Conservation (phyloP, 1,284 basidiomycete genomes). For the Naganishia liquefaciens region DNA sequence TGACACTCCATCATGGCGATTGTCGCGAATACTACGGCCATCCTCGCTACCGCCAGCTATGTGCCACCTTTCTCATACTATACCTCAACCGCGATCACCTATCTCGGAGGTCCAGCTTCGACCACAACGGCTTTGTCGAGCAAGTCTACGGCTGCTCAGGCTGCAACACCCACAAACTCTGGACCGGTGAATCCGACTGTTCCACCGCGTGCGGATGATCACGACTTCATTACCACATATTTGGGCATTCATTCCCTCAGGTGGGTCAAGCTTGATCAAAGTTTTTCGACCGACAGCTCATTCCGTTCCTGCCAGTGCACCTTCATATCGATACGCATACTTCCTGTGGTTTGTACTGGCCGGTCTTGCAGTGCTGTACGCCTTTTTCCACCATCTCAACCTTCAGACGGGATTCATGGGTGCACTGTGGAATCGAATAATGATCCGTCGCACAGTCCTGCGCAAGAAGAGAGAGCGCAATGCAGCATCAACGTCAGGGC, state of each 20-base stretch:
- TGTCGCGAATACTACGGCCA: slow-evolving; percentile 39
- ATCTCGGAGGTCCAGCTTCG: slow-evolving; percentile 29
- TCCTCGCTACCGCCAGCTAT: slow-evolving; percentile 39
- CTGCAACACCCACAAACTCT: slow-evolving; percentile 38
- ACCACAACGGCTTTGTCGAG: slow-evolving; percentile 1
- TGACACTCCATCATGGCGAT: slow-evolving; percentile 39
- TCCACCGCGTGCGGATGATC: slow-evolving; percentile 39
- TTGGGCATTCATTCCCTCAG: slow-evolving; percentile 50
- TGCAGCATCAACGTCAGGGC: slow-evolving; percentile 38
- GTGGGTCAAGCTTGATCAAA: slow-evolving; percentile 36
- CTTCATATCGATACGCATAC: slow-evolving; percentile 51
- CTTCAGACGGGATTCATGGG: slow-evolving; percentile 45
- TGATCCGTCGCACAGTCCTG: slow-evolving; percentile 38
- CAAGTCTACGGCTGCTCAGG: slow-evolving; percentile 2
- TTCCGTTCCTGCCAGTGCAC: slow-evolving; percentile 35
- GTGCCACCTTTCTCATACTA: slow-evolving; percentile 40
- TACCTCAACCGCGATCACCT: slow-evolving; percentile 35
- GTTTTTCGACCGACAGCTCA: background rate
- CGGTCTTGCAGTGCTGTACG: slow-evolving; percentile 42
- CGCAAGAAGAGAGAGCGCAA: slow-evolving; percentile 28
- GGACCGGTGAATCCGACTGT: slow-evolving; percentile 46
- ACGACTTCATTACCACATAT: slow-evolving; percentile 47
- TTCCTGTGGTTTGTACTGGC: slow-evolving; percentile 48
- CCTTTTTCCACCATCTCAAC: slow-evolving; percentile 48
- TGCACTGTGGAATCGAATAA: slow-evolving; percentile 45